Evolutionary conservation across 495 filamentous ascomycete genomes (phyloP).

Genomic region (Terfezia boudieri): DNA sequence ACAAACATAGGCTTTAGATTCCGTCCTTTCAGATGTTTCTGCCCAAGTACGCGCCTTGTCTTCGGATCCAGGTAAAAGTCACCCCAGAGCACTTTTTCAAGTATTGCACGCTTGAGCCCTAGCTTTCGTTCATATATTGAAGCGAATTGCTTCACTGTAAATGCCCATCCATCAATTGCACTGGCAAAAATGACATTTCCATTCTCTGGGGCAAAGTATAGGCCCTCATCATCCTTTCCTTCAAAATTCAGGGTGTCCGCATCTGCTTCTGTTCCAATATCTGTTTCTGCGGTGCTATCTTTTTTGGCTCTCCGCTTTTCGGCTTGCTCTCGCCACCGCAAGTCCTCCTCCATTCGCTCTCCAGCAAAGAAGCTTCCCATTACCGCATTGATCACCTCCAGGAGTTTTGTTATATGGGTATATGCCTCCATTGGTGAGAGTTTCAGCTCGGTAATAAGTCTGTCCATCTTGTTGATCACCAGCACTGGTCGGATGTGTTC

Average conservation of each 20-base stretch:
- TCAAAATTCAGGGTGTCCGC: slow-evolving; percentile 49
- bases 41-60: slow-evolving; percentile 73
- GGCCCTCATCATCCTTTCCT: slow-evolving; percentile 85
- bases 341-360: slow-evolving; percentile 95
- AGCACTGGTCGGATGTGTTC: slow-evolving; percentile 88
- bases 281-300: slow-evolving; percentile 24
- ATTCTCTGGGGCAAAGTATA: slow-evolving; percentile 95
- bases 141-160: slow-evolving; percentile 87
- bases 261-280: slow-evolving; percentile 21
- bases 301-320: slow-evolving; percentile 37
- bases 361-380: slow-evolving; percentile 96
- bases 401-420: slow-evolving; percentile 62
- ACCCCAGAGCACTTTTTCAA: slow-evolving; percentile 94
- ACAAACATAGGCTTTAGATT: slow-evolving; percentile 93
- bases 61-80: slow-evolving; percentile 95
- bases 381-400: slow-evolving; percentile 93
- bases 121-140: slow-evolving; percentile 89
- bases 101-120: slow-evolving; percentile 68
- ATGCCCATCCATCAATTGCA: slow-evolving; percentile 94
- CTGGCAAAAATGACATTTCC: slow-evolving; percentile 98
- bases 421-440: slow-evolving; percentile 82
- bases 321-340: slow-evolving; percentile 91
- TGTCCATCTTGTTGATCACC: slow-evolving; percentile 96
- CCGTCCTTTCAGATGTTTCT: slow-evolving; percentile 83
- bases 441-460: slow-evolving; percentile 75